Conservation (phyloP, 129 eudicot genomes). For the Helianthus tuberosus region DNA sequence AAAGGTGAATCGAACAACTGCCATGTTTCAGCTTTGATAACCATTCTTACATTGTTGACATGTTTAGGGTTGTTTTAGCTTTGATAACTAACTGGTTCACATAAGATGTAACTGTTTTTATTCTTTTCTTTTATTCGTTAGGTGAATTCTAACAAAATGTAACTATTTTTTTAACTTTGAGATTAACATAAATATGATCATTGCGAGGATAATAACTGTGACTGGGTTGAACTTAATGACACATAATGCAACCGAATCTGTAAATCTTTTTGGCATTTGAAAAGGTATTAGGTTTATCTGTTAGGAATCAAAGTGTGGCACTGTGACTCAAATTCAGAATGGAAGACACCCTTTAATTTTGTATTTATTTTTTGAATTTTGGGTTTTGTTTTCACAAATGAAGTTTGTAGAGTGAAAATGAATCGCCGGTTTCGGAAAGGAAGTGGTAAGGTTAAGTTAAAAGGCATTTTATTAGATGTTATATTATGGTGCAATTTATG, state of each 20-base stretch:
- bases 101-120: no score
- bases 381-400: slow-evolving; percentile 4
- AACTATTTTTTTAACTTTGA: background rate
- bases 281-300: background rate
- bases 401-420: slow-evolving; percentile 1
- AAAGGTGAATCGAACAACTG: no score
- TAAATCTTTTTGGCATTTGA: slow-evolving; percentile 1
- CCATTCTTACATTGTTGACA: no score
- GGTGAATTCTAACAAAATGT: slow-evolving; percentile 11
- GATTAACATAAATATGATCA: background rate
- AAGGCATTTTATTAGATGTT: slow-evolving; percentile 6
- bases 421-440: background rate
- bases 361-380: background rate
- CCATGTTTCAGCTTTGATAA: no score
- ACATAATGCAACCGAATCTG: background rate
- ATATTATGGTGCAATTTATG: slow-evolving; percentile 29
- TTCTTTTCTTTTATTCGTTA: no score
- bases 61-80: no score
- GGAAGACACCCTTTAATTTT: background rate
- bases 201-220: slow-evolving; percentile 6
- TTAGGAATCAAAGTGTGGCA: slow-evolving; percentile 12
- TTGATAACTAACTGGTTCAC: no score
- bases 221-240: slow-evolving; percentile 4
- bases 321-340: background rate
- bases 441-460: background rate